phyloP scores from a whole-genome alignment of 2,329 filamentous ascomycete genomes.

The Chrysoporthe cubensis region DNA sequence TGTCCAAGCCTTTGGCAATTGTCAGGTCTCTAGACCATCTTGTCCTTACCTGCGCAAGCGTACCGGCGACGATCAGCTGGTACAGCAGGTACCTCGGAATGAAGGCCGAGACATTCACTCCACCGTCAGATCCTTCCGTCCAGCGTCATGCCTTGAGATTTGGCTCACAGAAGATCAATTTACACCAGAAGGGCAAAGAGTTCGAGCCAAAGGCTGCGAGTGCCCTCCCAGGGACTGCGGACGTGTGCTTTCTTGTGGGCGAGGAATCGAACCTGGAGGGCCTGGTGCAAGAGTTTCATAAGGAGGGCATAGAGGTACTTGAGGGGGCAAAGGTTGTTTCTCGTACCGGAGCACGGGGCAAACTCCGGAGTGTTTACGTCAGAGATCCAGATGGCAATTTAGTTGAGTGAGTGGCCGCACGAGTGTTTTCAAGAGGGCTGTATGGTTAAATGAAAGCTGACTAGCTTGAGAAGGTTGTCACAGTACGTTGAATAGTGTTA shows the following conservation, averaged over 20 bases:
- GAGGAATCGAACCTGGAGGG: constrained; percentile 48
- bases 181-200: constrained; percentile 61
- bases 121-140: constrained; percentile 41
- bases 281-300: constrained; percentile 47
- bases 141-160: constrained; percentile 59
- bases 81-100: constrained; percentile 62
- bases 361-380: constrained; percentile 61
- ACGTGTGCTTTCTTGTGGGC: constrained; percentile 63
- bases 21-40: constrained; percentile 59
- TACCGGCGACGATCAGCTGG: constrained; percentile 55
- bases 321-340: constrained; percentile 56
- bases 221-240: constrained; percentile 60
- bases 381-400: constrained; percentile 66
- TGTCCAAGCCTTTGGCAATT: constrained; percentile 37
- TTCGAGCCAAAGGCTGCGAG: constrained; percentile 62
- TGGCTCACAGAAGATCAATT: constrained; percentile 63
- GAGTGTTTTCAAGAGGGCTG: background rate
- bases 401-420: constrained; percentile 55
- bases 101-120: constrained; percentile 55
- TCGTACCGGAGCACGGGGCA: constrained; percentile 59
- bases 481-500: constrained; percentile 2
- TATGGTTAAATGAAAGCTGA: background rate
- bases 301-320: constrained; percentile 50
- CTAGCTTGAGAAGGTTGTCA: background rate
- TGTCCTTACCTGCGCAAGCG: constrained; percentile 59